Conservation (phyloP, 176 grass and related monocot species). For the Cocos nucifera region DNA sequence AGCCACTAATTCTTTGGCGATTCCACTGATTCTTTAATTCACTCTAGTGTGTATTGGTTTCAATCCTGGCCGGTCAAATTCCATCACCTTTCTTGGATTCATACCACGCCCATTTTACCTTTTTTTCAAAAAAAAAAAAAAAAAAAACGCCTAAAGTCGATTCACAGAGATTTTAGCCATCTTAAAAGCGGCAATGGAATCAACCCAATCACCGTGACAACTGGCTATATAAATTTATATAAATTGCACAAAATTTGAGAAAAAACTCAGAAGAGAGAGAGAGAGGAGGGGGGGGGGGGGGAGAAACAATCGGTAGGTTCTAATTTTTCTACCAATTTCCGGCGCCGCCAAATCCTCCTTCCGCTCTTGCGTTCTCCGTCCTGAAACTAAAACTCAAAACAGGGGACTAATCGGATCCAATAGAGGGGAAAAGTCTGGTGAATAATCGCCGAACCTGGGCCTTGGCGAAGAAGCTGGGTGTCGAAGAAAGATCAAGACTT, state of each 20-base stretch:
- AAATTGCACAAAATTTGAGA: background rate
- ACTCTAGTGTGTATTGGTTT: too few species aligned
- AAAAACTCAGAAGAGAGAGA: background rate
- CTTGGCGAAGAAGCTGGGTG: background rate
- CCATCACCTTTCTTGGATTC: too few species aligned
- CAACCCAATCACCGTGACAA: too few species aligned
- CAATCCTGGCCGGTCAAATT: too few species aligned
- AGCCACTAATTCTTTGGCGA: too few species aligned
- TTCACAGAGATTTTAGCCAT: too few species aligned
- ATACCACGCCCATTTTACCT: too few species aligned
- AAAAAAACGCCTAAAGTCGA: too few species aligned
- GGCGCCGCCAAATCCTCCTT: conserved; percentile 56
- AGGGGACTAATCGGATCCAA: background rate
- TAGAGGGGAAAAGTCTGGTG: background rate
- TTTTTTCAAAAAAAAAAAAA: too few species aligned
- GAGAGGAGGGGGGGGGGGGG: background rate
- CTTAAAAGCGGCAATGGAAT: too few species aligned
- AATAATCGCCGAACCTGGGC: conserved; percentile 3
- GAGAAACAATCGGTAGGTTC: background rate
- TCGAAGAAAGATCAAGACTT: background rate
- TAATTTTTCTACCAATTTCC: conserved; percentile 34
- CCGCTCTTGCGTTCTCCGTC: conserved; percentile 18
- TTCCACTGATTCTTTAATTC: too few species aligned
- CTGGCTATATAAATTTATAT: too few species aligned
- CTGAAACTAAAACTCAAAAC: background rate